Percentiles rank a stretch among this genome's conserved stretches.
phyloP scores from a whole-genome alignment of 805 yeast genomes.

The Myxozyma melibiosi region DNA sequence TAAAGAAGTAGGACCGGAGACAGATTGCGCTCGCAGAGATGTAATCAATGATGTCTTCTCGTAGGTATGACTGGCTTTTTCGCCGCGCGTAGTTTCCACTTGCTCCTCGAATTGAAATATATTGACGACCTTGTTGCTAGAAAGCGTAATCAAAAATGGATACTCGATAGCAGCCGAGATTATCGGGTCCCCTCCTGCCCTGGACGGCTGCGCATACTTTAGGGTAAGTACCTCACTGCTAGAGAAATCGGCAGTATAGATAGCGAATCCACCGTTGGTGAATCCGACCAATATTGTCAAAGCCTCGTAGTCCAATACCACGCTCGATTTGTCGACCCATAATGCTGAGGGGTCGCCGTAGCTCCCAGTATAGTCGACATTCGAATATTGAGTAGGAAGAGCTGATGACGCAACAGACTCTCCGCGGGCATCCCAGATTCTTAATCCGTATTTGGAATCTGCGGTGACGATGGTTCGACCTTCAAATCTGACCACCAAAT shows the following conservation, averaged over 20 bases:
- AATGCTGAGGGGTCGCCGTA: slow-evolving; percentile 3
- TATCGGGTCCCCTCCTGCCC: not conserved
- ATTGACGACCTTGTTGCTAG: slow-evolving; percentile 3
- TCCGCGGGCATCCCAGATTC: slow-evolving; percentile 21
- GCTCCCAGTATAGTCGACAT: not conserved
- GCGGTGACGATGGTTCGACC: slow-evolving; percentile 21
- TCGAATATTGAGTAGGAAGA: slow-evolving; percentile 2
- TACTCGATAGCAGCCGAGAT: slow-evolving; percentile 8
- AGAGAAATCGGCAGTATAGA: not conserved
- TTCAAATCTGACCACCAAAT: slow-evolving; percentile 19
- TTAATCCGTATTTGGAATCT: slow-evolving; percentile 11
- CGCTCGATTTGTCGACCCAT: too few species aligned
- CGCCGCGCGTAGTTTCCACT: not conserved
- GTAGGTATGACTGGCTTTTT: not conserved
- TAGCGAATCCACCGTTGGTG: slow-evolving; percentile 17
- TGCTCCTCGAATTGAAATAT: slow-evolving; percentile 7
- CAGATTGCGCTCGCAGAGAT: slow-evolving; percentile 14
- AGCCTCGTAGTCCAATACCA: too few species aligned
- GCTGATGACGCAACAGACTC: not conserved
- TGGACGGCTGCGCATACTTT: slow-evolving; percentile 9
- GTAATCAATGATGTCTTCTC: not conserved
- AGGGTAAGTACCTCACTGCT: not conserved
- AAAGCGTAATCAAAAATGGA: slow-evolving; percentile 23
- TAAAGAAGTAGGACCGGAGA: slow-evolving; percentile 17
- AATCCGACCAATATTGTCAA: slow-evolving; percentile 20